Conservation (phyloP, 2,329 filamentous ascomycete genomes). For the Bipolaris sorokiniana region DNA sequence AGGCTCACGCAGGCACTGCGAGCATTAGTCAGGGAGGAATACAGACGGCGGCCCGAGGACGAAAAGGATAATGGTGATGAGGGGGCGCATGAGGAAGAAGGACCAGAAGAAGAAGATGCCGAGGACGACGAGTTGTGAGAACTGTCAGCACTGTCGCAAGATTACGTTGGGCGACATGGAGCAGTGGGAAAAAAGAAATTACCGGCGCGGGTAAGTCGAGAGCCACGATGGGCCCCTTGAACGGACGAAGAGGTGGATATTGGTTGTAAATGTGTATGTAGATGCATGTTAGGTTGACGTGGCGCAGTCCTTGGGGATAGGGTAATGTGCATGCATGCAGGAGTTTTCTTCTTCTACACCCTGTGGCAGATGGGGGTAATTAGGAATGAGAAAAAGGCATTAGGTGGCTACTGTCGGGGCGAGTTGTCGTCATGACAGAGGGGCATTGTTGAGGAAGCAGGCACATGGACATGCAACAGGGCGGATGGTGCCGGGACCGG, state of each 20-base stretch:
- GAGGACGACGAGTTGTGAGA: constrained; percentile 18
- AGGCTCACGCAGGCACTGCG: constrained; percentile 70
- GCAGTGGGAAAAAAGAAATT: not conserved
- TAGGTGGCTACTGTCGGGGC: not conserved
- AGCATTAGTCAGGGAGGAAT: constrained; percentile 68
- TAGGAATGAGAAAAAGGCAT: no score
- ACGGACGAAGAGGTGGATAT: not conserved
- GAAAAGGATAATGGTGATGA: not conserved
- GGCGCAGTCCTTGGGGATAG: not conserved
- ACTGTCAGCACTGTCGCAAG: not conserved
- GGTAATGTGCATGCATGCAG: not conserved
- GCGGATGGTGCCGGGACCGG: not conserved
- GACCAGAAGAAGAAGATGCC: constrained; percentile 10
- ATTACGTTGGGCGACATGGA: not conserved
- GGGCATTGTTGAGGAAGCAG: not conserved
- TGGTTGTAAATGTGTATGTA: not conserved
- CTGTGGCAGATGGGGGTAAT: constrained; percentile 10
- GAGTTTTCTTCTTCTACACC: not conserved
- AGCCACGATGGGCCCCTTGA: not conserved
- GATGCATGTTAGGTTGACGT: constrained; percentile 3
- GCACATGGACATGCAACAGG: not conserved
- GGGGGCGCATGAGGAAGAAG: constrained; percentile 2
- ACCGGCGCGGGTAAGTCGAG: not conserved
- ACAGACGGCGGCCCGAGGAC: constrained; percentile 56
- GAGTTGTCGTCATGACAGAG: not conserved